Conservation (phyloP, 768 basidiomycete species). For the Mrakia gelida region DNA sequence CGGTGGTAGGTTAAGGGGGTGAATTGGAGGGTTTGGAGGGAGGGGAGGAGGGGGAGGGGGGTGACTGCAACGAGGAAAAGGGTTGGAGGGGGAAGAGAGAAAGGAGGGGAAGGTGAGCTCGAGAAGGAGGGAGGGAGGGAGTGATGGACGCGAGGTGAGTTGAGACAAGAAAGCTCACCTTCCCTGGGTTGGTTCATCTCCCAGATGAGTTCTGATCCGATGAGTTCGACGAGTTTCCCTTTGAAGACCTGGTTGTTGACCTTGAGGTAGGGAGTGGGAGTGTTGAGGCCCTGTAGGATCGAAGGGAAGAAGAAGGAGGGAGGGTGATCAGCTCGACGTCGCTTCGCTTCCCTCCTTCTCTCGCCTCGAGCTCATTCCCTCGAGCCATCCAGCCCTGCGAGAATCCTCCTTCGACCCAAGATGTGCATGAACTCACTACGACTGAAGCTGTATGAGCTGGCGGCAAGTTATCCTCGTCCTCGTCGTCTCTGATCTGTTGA, state of each 20-base stretch:
- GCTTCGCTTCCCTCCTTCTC: background rate
- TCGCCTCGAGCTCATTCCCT: background rate
- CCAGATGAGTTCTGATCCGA: constrained; percentile 28
- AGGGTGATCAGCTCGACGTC: background rate
- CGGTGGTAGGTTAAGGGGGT: constrained; percentile 1
- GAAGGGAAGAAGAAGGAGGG: background rate
- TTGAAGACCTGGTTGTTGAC: constrained; percentile 31
- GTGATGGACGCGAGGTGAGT: background rate
- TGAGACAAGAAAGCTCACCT: background rate
- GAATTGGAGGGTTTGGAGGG: constrained; percentile 5
- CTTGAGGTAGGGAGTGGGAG: constrained; percentile 29
- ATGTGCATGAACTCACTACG: constrained; percentile 11
- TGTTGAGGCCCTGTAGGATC: constrained; percentile 25
- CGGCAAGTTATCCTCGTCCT: background rate
- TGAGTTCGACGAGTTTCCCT: constrained; percentile 18
- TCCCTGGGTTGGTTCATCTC: constrained; percentile 9
- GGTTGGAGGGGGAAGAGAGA: background rate
- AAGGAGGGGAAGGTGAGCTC: background rate
- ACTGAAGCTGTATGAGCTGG: constrained; percentile 20
- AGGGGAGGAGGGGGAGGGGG: constrained; percentile 16
- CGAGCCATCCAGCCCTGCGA: background rate
- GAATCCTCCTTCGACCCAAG: no score
- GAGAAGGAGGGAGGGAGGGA: background rate
- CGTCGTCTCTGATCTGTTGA: background rate
- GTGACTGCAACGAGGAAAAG: background rate